Evolutionary conservation across 768 basidiomycete species (phyloP), one percentile per base, ranked within the genome.

Genomic region (Pholiota molesta): DNA sequence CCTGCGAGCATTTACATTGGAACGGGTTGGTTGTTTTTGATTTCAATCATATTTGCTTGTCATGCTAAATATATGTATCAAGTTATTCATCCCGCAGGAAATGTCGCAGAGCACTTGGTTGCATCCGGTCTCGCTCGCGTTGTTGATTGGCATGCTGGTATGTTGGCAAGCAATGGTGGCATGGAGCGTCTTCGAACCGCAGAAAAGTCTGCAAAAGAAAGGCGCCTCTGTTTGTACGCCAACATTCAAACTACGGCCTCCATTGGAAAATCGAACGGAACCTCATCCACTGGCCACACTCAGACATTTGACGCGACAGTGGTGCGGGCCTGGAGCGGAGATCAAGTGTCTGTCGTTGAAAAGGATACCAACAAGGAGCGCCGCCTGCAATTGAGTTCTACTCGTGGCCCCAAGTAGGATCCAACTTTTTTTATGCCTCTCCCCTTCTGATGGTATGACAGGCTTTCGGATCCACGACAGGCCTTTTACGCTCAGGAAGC

Each of bases 121-220:
- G 85, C 83, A 4, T 85, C 86, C 49, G 96, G 97, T 29, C 81
- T 98, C 1, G 97, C 96, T 17, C 90, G 94, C 60, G 84, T 98
- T 54, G 90, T 99, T 61, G 96, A 97, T 72, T 98, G 96, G 96
- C 97, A 99, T 73, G 95, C 97, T 16, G 96, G 96, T 21, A 91
- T 99, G 84, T 86, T 99, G 21, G 87, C 94, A 0, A 84, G 81
- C 57, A 80, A 83, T 55, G 95, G 95, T 42, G 91, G 87, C 5
- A 93, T 98, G 86, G 94, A 96, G 68, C 88, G 87, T 44, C 83
- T 98, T 29, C 88, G 96, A 55, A 84, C 86, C 1, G 94, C 93
- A 0, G 96, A 98, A 76, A 89, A 83, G 72, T 71, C 67, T 52
- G 94, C 93, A 21, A 94, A 92, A 73, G 89, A 92, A 71, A 90